phyloP scores from a whole-genome alignment of 345 rosid genomes.

The Rhizophora apiculata region DNA sequence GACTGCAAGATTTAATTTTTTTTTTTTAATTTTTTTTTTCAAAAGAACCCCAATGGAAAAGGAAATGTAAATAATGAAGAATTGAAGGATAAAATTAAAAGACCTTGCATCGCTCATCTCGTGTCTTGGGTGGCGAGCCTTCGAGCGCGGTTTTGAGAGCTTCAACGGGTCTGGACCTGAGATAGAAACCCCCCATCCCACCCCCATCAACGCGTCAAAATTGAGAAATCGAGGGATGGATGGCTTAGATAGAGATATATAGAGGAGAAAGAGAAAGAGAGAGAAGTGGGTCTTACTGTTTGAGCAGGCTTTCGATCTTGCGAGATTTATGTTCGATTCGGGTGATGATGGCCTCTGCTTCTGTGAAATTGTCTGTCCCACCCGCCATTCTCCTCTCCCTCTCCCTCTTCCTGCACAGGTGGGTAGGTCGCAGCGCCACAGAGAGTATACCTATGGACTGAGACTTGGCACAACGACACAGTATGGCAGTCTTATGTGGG shows the following conservation, averaged over 20 bases:
- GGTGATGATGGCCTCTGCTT: constrained; percentile 80
- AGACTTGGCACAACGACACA: constrained; percentile 23
- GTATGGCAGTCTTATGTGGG: constrained; percentile 78
- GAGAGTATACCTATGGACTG: no score
- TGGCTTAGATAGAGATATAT: background rate
- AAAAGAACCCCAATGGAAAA: background rate
- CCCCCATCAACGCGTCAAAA: background rate
- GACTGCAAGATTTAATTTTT: constrained; percentile 40
- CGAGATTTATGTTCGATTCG: constrained; percentile 89
- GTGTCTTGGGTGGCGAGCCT: constrained; percentile 80
- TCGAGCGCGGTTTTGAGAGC: constrained; percentile 91
- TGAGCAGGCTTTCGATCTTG: constrained; percentile 85
- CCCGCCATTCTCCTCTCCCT: constrained; percentile 41
- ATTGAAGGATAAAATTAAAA: background rate
- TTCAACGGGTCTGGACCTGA: constrained; percentile 57
- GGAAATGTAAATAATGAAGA: background rate
- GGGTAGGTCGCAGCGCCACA: no score
- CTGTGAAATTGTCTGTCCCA: constrained; percentile 40
- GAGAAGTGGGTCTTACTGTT: constrained; percentile 39
- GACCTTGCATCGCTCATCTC: constrained; percentile 94
- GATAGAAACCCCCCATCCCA: no score
- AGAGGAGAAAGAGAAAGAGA: background rate
- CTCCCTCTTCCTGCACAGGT: background rate
- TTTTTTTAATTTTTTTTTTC: no score
- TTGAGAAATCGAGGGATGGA: background rate